Evolutionary conservation across 306 rosid genomes (phyloP), one percentile per base, ranked within the genome.

Genomic region (Cucurbita argyrosperma): DNA sequence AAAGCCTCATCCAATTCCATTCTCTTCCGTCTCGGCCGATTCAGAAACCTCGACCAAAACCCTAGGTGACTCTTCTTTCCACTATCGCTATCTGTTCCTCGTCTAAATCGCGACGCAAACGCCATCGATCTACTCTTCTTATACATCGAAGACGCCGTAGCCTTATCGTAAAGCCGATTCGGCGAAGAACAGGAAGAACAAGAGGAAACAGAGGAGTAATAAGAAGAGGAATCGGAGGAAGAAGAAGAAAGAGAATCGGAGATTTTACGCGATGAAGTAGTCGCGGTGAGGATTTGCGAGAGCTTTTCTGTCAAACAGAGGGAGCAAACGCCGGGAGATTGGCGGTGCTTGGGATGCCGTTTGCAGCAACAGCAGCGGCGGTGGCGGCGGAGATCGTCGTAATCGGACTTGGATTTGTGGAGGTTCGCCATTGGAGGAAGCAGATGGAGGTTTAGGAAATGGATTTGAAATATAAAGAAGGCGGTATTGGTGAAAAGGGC

Each of bases 241-340:
- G 71, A 76, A 18, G 71, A 62, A 0, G 65, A 72, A 7, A 51
- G 42, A 30, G 72, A 76, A 50, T 45, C 11, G 12, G 64, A 64
- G 45, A 5, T 39, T 4, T 42, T 55, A 72, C 76, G 76, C 8
- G 77, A 59, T 0, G 71, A 40, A 6, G 10, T 1, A 0, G 67
- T 8, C 0, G 55, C 2, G 26, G 57, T 9, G 19, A 50, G 8
- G 4, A 74, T 11, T 45, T 18, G 23, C 4, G 72, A 75, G 49
- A 75, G 78, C 54, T 49, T 75, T 46, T 75, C 78, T 7, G 10
- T 47, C 10, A 75, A 59, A 35, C 78, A 75, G 10, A 75, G 13
- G 0, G 78, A 61, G 39, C 78, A 75, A 8, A 75, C 78, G 35
- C 78, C 78, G 38, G 71, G 78, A 16, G 78, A 60, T 40, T 60